A percentile compares a stretch with the other conserved stretches of the same genome.
These are phyloP conservation scores for Elsinoe ampelina DNA, from an alignment of 2,329 filamentous ascomycete species.

Conservation along the genomic window DNA sequence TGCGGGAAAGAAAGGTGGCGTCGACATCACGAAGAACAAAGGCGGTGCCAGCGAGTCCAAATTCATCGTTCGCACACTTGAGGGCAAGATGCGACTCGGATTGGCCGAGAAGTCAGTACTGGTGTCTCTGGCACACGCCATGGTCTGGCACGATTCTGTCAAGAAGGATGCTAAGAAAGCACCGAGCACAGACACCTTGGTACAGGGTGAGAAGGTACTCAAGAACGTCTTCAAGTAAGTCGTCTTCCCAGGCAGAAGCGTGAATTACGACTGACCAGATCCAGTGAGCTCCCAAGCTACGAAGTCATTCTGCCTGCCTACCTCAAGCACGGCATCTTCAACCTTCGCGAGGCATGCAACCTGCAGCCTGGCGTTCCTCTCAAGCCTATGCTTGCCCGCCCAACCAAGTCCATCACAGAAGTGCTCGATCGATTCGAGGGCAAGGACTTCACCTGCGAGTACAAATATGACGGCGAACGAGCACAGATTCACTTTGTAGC, in stretches of 20 bases:
- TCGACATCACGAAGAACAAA: conserved; percentile 87
- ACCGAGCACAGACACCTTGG: conserved; percentile 66
- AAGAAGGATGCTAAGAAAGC: conserved; percentile 56
- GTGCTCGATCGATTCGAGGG: conserved; percentile 93
- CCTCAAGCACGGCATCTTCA: conserved; percentile 74
- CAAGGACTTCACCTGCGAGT: conserved; percentile 94
- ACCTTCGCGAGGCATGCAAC: conserved; percentile 76
- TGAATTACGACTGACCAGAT: conserved; percentile 20
- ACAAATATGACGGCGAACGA: conserved; percentile 96
- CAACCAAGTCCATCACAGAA: conserved; percentile 95
- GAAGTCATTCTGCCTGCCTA: conserved; percentile 89
- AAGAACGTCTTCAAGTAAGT: conserved; percentile 64
- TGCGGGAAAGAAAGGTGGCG: conserved; percentile 43
- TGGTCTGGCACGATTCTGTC: conserved; percentile 67
- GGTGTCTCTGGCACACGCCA: conserved; percentile 78
- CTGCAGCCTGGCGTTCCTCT: conserved; percentile 86
- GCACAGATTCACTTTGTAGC: conserved; percentile 98
- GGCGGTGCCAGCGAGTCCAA: conserved; percentile 93
- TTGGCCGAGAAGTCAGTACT: conserved; percentile 88
- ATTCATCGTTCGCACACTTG: conserved; percentile 82
- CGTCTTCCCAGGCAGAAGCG: background rate
- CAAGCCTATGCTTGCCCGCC: conserved; percentile 98
- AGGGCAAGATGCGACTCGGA: conserved; percentile 86
- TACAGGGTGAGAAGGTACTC: conserved; percentile 72
- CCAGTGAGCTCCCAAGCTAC: conserved; percentile 85